Evolutionary conservation across 2,329 filamentous ascomycete genomes (phyloP).

Genomic region (Thelonectria olida): DNA sequence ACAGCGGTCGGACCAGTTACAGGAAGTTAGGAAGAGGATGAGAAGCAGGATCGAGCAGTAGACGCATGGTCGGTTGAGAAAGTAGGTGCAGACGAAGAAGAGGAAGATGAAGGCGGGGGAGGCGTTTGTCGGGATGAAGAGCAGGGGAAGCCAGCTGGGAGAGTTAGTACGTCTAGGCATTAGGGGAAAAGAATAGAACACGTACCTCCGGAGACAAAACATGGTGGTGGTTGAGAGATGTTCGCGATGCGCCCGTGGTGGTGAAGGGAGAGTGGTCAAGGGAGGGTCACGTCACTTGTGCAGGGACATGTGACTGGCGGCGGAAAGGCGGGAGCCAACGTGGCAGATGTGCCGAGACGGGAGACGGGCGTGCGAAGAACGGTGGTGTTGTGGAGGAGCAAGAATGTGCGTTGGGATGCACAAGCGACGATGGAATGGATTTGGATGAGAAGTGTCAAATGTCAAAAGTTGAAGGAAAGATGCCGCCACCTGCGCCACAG

Average conservation of each 20-base stretch:
- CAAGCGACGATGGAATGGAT: background rate
- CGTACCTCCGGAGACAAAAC: conserved; percentile 71
- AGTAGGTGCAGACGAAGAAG: conserved; percentile 93
- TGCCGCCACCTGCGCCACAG: background rate
- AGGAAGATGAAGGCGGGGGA: conserved; percentile 87
- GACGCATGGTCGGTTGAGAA: conserved; percentile 94
- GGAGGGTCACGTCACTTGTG: conserved; percentile 19
- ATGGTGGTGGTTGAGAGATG: conserved; percentile 48
- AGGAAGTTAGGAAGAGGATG: conserved; percentile 91
- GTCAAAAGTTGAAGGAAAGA: background rate
- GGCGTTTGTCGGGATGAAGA: conserved; percentile 88
- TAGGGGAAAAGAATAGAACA: conserved; percentile 20
- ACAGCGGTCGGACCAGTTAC: conserved; percentile 87
- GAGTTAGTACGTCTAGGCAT: conserved; percentile 15
- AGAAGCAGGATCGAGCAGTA: conserved; percentile 97
- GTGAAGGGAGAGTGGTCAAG: conserved; percentile 7
- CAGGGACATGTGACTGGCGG: conserved; percentile 18
- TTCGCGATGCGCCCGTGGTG: conserved; percentile 22
- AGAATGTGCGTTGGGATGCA: background rate
- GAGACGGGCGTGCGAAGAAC: no score
- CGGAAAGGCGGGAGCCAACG: no score
- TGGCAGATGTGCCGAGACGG: no score
- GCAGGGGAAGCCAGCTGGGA: conserved; percentile 81
- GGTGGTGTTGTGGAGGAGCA: no score
- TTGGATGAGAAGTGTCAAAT: no score